Base-by-base conservation (phyloP, 139 green algal species). In the Microglena sp. region DNA sequence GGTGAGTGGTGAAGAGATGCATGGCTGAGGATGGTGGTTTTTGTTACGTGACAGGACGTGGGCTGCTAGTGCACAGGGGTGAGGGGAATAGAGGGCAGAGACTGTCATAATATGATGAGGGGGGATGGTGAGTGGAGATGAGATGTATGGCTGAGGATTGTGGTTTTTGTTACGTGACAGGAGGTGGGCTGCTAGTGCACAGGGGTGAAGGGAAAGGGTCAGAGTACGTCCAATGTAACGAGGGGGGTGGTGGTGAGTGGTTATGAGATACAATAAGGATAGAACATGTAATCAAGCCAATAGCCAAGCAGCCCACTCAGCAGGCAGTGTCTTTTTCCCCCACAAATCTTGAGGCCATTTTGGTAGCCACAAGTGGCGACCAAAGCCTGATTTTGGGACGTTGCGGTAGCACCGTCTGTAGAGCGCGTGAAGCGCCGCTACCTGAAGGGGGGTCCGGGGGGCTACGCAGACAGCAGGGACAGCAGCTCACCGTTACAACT, bases 261-360 rank as follows among this genome's bases (percentile, higher is more conserved):
- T 24, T n/a, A 50, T 11, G 40, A 50, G 40, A 18, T 11, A 18
- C 40, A 50, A 18, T 50, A 11, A 24, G 40, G 11, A 18, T 18
- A 18, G 40, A 11, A 50, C 40, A 50, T 18, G 40, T 18, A 50
- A 18, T 24, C 40, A 18, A 18, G 40, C 15, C 15, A 50, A 18
- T 18, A 24, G 40, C 40, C 40, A 11, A 50, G 40, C 40, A 50
- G 40, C 40, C 40, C 15, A 11, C 11, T 11, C 11, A 50, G 40
- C 40, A 11, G 40, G 40, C 11, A 11, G 11, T 7, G 29, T 64
- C 43, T n/a, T 11, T 27, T 44, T 28, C 43, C 6, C 56, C 56
- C 15, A 31, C 56, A 5, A 64, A 45, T 28, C 56, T 64, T n/a
- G n/a, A n/a, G n/a, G 29, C 56, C 56, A 44, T 8, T 64, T 5